phyloP scores from a whole-genome alignment of 2,329 filamentous ascomycete genomes.

The Colletotrichum sp. region DNA sequence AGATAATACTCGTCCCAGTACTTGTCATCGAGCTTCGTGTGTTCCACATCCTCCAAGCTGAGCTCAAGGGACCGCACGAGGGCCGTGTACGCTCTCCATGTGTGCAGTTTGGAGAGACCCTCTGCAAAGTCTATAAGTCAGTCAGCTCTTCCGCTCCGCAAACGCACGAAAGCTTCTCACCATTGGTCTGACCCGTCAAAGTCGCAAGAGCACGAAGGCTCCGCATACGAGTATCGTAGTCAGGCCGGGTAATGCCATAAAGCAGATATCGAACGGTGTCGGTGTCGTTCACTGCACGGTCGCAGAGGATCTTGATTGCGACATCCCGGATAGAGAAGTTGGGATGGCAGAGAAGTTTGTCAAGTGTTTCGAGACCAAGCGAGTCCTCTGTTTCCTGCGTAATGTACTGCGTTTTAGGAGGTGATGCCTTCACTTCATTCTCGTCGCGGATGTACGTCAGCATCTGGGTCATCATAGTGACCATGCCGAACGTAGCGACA shows the following conservation, averaged over 20 bases:
- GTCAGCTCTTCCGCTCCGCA: constrained; percentile 6
- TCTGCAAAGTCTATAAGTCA: constrained; percentile 33
- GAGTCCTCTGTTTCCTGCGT: constrained; percentile 78
- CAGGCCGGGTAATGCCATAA: constrained; percentile 61
- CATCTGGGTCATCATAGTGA: constrained; percentile 61
- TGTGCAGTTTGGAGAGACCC: constrained; percentile 54
- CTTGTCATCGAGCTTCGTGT: constrained; percentile 57
- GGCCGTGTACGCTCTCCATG: constrained; percentile 56
- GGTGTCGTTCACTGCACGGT: constrained; percentile 63
- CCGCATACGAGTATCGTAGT: constrained; percentile 63
- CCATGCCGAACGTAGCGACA: constrained; percentile 63
- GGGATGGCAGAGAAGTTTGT: constrained; percentile 71
- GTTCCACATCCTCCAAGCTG: constrained; percentile 53
- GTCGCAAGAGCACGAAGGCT: constrained; percentile 62
- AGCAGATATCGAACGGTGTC: constrained; percentile 56
- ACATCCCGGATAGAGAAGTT: constrained; percentile 77
- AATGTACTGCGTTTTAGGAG: constrained; percentile 74
- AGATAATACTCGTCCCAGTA: constrained; percentile 68
- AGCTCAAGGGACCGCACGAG: constrained; percentile 66
- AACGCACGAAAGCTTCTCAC: neutral
- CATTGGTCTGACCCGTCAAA: constrained; percentile 47
- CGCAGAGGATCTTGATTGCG: constrained; percentile 63
- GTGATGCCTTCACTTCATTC: constrained; percentile 68
- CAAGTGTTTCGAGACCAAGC: constrained; percentile 68
- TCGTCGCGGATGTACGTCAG: constrained; percentile 67